Conservation (phyloP, 2,329 filamentous ascomycete genomes). For the Sporothrix sp. region DNA sequence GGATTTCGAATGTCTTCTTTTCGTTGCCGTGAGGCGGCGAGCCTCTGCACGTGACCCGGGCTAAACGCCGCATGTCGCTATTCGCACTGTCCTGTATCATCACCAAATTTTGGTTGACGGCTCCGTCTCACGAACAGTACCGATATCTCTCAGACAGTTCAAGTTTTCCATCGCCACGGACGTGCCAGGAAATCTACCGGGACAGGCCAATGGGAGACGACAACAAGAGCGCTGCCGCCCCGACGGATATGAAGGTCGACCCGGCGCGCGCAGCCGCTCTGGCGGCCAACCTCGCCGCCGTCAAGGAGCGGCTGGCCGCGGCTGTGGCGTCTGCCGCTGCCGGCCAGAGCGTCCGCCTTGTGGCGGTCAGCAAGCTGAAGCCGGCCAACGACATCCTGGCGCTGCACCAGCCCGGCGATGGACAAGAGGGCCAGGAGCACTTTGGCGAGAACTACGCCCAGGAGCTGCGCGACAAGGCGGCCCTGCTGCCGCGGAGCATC, state of each 20-base stretch:
- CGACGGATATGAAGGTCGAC: constrained; percentile 47
- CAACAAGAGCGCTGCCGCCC: not conserved
- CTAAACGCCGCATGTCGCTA: too few relatives aligned
- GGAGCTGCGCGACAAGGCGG: constrained; percentile 79
- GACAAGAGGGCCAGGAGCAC: constrained; percentile 52
- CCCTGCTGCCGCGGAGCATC: constrained; percentile 64
- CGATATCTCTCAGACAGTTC: too few relatives aligned
- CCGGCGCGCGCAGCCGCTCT: constrained; percentile 52
- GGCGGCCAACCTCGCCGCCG: constrained; percentile 49
- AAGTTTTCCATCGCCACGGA: too few relatives aligned
- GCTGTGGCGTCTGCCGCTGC: constrained; percentile 27
- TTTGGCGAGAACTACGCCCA: constrained; percentile 97
- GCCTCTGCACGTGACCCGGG: too few relatives aligned
- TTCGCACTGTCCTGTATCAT: too few relatives aligned
- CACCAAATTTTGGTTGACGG: too few relatives aligned
- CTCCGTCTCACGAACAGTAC: too few relatives aligned
- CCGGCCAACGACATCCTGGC: constrained; percentile 84
- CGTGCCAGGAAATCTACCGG: too few relatives aligned
- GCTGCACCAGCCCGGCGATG: constrained; percentile 48
- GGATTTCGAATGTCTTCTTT: too few relatives aligned
- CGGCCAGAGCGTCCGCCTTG: constrained; percentile 55
- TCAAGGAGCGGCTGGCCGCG: constrained; percentile 48
- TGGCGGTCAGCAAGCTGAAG: constrained; percentile 95
- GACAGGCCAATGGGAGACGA: constrained; percentile 9
- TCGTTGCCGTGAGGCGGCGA: too few relatives aligned